Conservation (phyloP, 2,329 filamentous ascomycete species). For the Calonectria crousiana region DNA sequence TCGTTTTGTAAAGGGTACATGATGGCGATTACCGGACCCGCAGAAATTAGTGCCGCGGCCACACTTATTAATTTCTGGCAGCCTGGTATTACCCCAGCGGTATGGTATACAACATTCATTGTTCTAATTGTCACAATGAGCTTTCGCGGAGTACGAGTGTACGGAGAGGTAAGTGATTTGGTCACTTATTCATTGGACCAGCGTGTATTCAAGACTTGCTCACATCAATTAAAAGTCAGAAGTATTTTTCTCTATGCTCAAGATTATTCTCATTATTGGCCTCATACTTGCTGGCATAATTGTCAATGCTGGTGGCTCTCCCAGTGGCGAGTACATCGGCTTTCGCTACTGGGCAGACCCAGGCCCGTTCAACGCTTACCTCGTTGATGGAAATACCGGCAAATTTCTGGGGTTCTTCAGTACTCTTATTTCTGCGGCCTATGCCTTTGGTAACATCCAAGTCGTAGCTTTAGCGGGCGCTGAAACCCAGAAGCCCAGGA, state of each 20-base stretch:
- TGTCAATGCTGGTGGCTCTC: conserved; percentile 69
- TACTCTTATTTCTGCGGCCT: conserved; percentile 49
- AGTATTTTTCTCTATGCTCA: conserved; percentile 68
- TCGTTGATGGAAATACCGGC: conserved; percentile 62
- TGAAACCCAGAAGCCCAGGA: conserved; percentile 1
- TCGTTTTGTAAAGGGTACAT: not conserved
- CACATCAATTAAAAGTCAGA: conserved; percentile 57
- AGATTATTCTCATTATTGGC: conserved; percentile 68
- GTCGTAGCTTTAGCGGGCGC: not conserved
- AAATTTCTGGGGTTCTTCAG: conserved; percentile 62
- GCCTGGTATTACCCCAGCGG: not conserved
- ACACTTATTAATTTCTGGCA: not conserved
- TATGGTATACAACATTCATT: not conserved
- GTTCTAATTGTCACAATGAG: not conserved
- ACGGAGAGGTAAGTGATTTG: not conserved
- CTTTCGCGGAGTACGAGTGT: not conserved
- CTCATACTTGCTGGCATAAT: conserved; percentile 71
- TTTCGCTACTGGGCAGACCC: conserved; percentile 71
- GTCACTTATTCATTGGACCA: too few relatives aligned
- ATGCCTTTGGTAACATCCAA: conserved; percentile 58
- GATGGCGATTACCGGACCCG: not conserved
- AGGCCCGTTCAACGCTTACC: conserved; percentile 60
- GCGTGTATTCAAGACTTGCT: not conserved
- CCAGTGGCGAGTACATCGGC: conserved; percentile 69
- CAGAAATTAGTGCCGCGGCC: not conserved